Percentiles rank a stretch among this genome's conserved stretches.
These are phyloP conservation scores for Logfia minima DNA, from an alignment of 129 eudicot genomes.

Conservation along the genomic window DNA sequence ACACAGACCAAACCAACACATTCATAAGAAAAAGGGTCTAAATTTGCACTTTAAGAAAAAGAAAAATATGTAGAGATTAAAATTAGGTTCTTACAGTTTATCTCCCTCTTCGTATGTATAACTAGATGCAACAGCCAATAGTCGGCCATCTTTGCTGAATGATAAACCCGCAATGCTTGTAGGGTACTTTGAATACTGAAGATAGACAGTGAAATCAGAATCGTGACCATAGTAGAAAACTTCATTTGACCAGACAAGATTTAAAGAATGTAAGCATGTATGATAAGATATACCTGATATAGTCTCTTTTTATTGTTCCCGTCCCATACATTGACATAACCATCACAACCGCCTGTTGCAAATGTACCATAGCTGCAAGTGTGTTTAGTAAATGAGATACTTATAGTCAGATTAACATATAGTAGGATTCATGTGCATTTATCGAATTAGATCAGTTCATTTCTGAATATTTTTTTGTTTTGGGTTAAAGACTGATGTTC, in stretches of 20 bases:
- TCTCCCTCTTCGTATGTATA: conserved; percentile 94
- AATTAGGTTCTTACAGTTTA: conserved; percentile 51
- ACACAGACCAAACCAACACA: background rate
- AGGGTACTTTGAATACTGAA: conserved; percentile 91
- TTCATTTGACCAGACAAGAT: background rate
- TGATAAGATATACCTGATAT: conserved; percentile 58
- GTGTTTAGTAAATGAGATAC: background rate
- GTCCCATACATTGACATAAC: conserved; percentile 92
- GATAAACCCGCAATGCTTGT: conserved; percentile 86
- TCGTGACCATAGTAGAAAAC: background rate
- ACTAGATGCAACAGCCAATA: conserved; percentile 92
- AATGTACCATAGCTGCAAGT: conserved; percentile 86
- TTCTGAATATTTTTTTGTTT: background rate
- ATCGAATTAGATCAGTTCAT: background rate
- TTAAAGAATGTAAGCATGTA: background rate
- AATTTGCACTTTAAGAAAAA: background rate
- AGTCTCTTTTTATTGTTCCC: conserved; percentile 95
- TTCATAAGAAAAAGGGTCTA: background rate
- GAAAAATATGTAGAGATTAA: background rate
- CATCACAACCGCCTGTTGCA: conserved; percentile 98
- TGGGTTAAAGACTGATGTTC: background rate
- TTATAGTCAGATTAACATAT: background rate
- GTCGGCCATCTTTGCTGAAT: conserved; percentile 85
- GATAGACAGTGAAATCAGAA: background rate
- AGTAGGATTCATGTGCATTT: background rate